Evolutionary conservation across 768 basidiomycete genomes (phyloP), one percentile per base, ranked within the genome.

Genomic region (Naematelia encephala): DNA sequence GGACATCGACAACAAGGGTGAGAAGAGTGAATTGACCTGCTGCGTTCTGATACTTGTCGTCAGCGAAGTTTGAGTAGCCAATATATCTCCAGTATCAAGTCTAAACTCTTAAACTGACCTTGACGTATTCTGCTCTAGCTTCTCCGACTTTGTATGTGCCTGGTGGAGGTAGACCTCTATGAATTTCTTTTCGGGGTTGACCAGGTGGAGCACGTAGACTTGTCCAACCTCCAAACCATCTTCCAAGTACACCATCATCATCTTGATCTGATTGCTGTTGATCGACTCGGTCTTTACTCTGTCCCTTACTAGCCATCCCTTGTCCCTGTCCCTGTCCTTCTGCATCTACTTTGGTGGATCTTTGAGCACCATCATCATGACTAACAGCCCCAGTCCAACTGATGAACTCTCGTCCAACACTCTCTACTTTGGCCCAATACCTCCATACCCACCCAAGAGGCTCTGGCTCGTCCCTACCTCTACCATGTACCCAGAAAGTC

Each of bases 131-230:
- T 1, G 70, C 76, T 25, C 67, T 51, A 11, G 68, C 74, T 58
- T 77, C 76, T 12, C 72, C 76, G 14, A 69, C 57, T 49, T 62
- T 77, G 51, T 73, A 77, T 11, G 76, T 77, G 12, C 76, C 76
- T 1, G 76, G 67, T 1, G 76, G 74, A 1, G 72, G 72, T 29
- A 69, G 45, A 25, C 61, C 68, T 47, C 67, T 67, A 39, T 39
- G 34, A 16, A 39, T 16, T 14, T 47, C 61, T 55, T 22, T 53
- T 23, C 10, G 65, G 47, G 34, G 52, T 50, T 25, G 22, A 46
- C 16, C n/a, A 11, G 30, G 21, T 26, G 5, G 34, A 16, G 34
- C 34, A 39, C 56, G 19, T 14, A 57, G 25, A 4, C 54, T 50
- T 5, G 62, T 62, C 28, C 73, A 61, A 5, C 63, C 64, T 5